Evolutionary conservation across 495 filamentous ascomycete species (phyloP), one percentile per base, ranked within the genome.

Genomic region (Penicillium daleae): DNA sequence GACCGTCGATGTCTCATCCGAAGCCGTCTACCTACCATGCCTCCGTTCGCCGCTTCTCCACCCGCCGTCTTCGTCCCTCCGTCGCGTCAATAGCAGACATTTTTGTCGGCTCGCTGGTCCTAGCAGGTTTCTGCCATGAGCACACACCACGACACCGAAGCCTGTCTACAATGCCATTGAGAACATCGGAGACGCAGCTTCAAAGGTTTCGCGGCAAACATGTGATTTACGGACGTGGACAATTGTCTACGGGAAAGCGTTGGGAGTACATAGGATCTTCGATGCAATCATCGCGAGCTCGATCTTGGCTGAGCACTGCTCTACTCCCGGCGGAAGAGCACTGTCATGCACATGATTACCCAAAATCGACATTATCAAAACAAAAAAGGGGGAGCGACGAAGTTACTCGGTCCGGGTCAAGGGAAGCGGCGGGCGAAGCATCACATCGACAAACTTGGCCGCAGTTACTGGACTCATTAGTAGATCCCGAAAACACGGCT

Each of bases 21-120:
- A 71, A 71, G 42, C 55, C 56, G n/a, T 65, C 67, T 64, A 40
- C 62, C 35, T 64, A 63, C 60, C 74, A 74, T 68, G 66, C 68
- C 66, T 69, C 71, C 48, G 61, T 71, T 60, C 71, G 69, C 71
- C 71, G 73, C 70, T 65, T 77, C 68, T 63, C 74, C 62, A 63
- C 75, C 67, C 66, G 75, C 71, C 80, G 76, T 39, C 68, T 77
- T 64, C 79, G 80, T 62, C 77, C 74, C 8, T 69, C 67, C 60
- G 67, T 76, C 65, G 73, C 73, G 67, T 75, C 76, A 62, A 69
- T 80, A 75, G 79, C 79, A 64, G 78, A 82, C 65, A 57, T 78
- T 60, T 92, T 93, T 72, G 83, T 92, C 61, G 75, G 80, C 64
- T 87, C 87, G 46, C 74, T 92, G 59, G 86, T 87, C 57, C 76